Evolutionary conservation across 768 basidiomycete genomes (phyloP), one percentile per base, ranked within the genome.

Genomic region (Rickenella mellea): DNA sequence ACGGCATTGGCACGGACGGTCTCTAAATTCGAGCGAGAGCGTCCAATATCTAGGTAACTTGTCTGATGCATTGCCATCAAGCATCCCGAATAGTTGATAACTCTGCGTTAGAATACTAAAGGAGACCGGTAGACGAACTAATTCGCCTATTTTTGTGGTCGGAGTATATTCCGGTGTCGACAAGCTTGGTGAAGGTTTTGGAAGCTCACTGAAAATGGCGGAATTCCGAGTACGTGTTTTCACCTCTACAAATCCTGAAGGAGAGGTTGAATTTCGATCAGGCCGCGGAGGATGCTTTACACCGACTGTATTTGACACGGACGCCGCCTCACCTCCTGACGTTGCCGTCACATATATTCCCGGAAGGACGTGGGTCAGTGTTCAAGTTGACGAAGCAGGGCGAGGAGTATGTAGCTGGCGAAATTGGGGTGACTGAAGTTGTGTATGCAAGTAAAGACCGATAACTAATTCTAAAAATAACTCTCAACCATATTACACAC

Each of bases 181-280:
- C 58, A 77, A 96, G 61, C 75, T 99, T 2, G 90, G 93, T 5
- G 93, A 99, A 62, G 92, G 93, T 11, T 90, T 93, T 55, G 96
- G 96, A 40, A 83, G 78, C 50, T 92, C 88, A 2, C 65, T 97
- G 42, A 81, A 77, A 59, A 98, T 98, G 94, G 91, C 91, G 12
- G 91, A 97, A 62, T 93, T 76, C 64, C 71, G 94, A 44, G 91
- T 90, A 61, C 40, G 76, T 62, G 17, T 19, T 21, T 40, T 7
- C 35, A 39, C 24, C 22, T 47, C 35, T 28, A 12, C 25, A 39
- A 33, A 21, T 46, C 46, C 19, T 33, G 27, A 21, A 27, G 31
- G 25, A 17, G 27, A 31, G 17, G 27, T 1, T 39, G 30, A 17
- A 24, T 42, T 5, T 21, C 28, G 22, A 45, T 21, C 50, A 86